A percentile compares a stretch with the other conserved stretches of the same genome.
Conservation (phyloP, 495 filamentous ascomycete species). For the Entonaema liquescens region DNA sequence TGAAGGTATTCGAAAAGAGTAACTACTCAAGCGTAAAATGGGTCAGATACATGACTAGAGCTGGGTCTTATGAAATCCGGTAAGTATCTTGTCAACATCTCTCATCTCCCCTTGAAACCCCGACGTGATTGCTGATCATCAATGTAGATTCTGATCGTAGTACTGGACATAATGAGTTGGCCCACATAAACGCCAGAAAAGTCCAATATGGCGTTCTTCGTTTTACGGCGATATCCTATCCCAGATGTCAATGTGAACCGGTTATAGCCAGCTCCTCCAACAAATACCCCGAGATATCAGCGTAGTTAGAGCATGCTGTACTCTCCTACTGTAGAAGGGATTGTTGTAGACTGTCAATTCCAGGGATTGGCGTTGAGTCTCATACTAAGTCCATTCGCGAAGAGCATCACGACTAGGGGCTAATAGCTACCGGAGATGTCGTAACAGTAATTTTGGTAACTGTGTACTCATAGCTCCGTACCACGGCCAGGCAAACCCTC, state of each 20-base stretch:
- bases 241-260: constrained; percentile 1
- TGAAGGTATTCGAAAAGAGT: constrained; percentile 99
- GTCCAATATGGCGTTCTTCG: not conserved
- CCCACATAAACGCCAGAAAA: not conserved
- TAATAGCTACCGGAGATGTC: constrained; percentile 28
- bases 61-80: constrained; percentile 83
- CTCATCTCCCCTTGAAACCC: not conserved
- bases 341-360: constrained; percentile 12
- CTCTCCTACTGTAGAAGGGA: not conserved
- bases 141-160: constrained; percentile 23
- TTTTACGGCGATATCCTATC: constrained; percentile 2
- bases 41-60: constrained; percentile 99
- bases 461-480: constrained; percentile 21
- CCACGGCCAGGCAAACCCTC: constrained; percentile 1
- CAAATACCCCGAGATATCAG: constrained; percentile 21
- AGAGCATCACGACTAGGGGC: not conserved
- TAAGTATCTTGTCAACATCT: constrained; percentile 45
- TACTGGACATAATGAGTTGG: not conserved
- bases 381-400: constrained; percentile 11
- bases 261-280: not conserved
- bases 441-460: constrained; percentile 21
- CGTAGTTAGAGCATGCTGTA: not conserved
- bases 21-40: constrained; percentile 99
- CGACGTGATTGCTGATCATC: constrained; percentile 16
- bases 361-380: not conserved